These are phyloP conservation scores for Ambrosia artemisiifolia DNA, from an alignment of 129 eudicot genomes.

Conservation along the genomic window DNA sequence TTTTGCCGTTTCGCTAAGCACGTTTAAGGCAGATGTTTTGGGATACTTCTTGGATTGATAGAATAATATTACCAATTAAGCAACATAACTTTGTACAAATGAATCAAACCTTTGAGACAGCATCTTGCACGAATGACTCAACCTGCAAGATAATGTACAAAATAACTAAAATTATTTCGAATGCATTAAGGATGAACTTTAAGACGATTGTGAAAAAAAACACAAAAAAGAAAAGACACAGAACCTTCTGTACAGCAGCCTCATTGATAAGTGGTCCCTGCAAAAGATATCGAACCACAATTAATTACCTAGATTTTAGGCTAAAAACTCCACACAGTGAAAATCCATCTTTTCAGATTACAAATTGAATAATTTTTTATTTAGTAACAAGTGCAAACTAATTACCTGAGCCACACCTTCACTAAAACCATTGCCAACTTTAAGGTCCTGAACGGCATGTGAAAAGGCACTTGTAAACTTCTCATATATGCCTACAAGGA, in stretches of 20 bases:
- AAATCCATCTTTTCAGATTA: too few species aligned
- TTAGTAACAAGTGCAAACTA: constrained; percentile 9
- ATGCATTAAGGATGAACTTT: neutral
- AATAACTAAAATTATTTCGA: neutral
- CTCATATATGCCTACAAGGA: constrained; percentile 74
- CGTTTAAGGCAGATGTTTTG: neutral
- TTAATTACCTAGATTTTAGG: neutral
- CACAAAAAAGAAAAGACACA: neutral
- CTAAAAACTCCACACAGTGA: too few species aligned
- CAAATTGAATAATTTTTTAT: neutral
- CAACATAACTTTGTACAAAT: neutral
- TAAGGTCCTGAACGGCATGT: constrained; percentile 66
- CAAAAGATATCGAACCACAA: constrained; percentile 17
- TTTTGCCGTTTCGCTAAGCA: neutral
- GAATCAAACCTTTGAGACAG: constrained; percentile 72
- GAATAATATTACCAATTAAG: neutral
- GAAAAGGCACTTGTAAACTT: constrained; percentile 68
- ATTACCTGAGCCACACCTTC: constrained; percentile 85
- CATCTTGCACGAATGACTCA: constrained; percentile 79
- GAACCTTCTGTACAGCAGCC: constrained; percentile 87
- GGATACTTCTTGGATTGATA: neutral
- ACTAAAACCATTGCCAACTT: constrained; percentile 89
- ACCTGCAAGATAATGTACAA: constrained; percentile 47
- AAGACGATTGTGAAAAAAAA: too few species aligned
- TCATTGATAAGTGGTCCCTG: constrained; percentile 96